Conservation (phyloP, 2,329 filamentous ascomycete genomes). For the Hortaea sp. region DNA sequence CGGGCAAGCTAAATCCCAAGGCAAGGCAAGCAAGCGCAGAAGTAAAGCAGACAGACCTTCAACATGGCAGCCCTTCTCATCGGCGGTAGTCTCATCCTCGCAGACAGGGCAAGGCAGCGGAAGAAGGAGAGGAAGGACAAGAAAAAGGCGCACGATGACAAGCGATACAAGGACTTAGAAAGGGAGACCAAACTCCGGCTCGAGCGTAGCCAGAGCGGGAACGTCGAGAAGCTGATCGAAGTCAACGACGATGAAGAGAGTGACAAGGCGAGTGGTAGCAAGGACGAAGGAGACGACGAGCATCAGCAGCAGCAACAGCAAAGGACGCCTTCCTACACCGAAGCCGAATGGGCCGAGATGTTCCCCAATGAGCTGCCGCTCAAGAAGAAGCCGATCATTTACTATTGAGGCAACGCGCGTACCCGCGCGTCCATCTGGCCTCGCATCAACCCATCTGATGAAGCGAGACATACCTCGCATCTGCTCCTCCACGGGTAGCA, state of each 20-base stretch:
- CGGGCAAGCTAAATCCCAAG: too few relatives aligned
- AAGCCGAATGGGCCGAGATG: not conserved
- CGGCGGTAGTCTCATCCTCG: constrained; percentile 12
- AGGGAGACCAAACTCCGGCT: constrained; percentile 14
- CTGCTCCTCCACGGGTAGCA: too few relatives aligned
- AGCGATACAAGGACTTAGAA: constrained; percentile 14
- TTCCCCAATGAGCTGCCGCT: not conserved
- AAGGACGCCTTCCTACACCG: not conserved
- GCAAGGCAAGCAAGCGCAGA: too few relatives aligned
- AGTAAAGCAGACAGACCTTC: too few relatives aligned
- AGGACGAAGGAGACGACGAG: constrained; percentile 2
- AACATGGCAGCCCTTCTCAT: constrained; percentile 18
- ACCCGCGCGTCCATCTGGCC: too few relatives aligned
- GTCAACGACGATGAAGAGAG: constrained; percentile 2
- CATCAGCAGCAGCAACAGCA: not conserved
- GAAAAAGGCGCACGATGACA: constrained; percentile 10
- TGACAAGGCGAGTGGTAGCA: constrained; percentile 1
- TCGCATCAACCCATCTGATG: too few relatives aligned
- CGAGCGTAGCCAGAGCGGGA: constrained; percentile 4
- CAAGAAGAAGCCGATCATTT: not conserved
- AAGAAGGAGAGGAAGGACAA: constrained; percentile 14
- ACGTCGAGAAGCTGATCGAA: not conserved
- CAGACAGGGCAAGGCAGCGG: constrained; percentile 13
- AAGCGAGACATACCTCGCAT: too few relatives aligned
- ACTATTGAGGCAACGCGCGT: too few relatives aligned